Conservation (phyloP, 768 basidiomycete species). For the Termitomyces titanicus region DNA sequence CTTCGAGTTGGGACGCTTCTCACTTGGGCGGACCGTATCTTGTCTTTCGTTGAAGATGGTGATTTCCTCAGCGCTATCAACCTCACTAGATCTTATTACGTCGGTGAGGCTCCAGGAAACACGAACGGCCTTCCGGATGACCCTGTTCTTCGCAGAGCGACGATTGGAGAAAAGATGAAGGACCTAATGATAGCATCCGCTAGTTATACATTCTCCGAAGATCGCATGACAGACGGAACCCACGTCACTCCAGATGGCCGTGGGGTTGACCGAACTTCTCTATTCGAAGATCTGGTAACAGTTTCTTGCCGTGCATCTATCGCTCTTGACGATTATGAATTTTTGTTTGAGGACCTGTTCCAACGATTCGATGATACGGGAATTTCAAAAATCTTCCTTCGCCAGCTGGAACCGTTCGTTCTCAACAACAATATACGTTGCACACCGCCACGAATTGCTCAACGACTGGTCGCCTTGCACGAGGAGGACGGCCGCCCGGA, state of each 20-base stretch:
- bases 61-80: constrained; percentile 92
- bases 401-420: constrained; percentile 78
- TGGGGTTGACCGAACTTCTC: constrained; percentile 86
- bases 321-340: constrained; percentile 75
- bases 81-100: constrained; percentile 77
- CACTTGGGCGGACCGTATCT: constrained; percentile 93
- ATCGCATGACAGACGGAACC: constrained; percentile 87
- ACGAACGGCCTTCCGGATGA: constrained; percentile 81
- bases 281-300: constrained; percentile 86
- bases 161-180: constrained; percentile 73
- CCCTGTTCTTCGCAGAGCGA: constrained; percentile 45
- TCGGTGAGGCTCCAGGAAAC: constrained; percentile 78
- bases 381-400: constrained; percentile 81
- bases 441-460: constrained; percentile 86
- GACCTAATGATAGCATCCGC: constrained; percentile 87
- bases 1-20: constrained; percentile 81
- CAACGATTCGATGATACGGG: constrained; percentile 83
- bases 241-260: constrained; percentile 78
- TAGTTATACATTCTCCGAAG: constrained; percentile 90
- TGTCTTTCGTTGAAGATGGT: constrained; percentile 77
- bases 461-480: constrained; percentile 76
- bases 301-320: constrained; percentile 78
- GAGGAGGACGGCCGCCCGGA: constrained; percentile 68
- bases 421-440: constrained; percentile 67
- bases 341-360: constrained; percentile 91